Evolutionary conservation across 768 basidiomycete species (phyloP), one percentile per base, ranked within the genome.

Genomic region (Suillus americanus): DNA sequence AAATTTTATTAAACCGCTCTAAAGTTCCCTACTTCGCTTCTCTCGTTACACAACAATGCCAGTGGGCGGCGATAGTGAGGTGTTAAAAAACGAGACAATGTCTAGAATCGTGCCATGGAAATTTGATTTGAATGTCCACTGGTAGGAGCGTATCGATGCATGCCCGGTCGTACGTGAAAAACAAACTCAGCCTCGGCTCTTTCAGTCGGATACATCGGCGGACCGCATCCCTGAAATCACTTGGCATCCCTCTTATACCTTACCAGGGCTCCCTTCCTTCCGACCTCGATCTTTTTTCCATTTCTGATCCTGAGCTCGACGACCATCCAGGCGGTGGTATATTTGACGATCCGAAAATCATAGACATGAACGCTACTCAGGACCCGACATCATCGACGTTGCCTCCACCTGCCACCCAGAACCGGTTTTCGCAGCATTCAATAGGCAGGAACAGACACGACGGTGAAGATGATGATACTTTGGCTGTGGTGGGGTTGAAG

Each of bases 221-320:
- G 20, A 63, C 62, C 23, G 55, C 43, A 18, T 66, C 69, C 28
- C 61, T 66, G 8, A 66, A 59, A 46, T 59, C 70, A 3, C 72
- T 71, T 10, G 40, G 50, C 0, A 64, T 59, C 10, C 68, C 72
- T n/a, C 67, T 74, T 2, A 64, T 74, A 14, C 5, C 67, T 14
- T 6, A 38, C 20, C 48, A 60, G 28, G 59, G 35, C 4, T 41
- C 65, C 1, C 66, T 65, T 12, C 66, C 65, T 9, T 13, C 61
- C 20, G 67, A 64, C 61, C 60, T 51, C 0, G 38, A 48, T 8
- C 62, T 74, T 41, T 64, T 61, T 7, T 67, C 66, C 0, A 33
- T 73, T 3, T 64, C 14, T 33, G 73, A 60, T 2, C 40, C 5
- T 16, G n/a, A 33, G 14, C 10, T 46, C 5, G 35, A 56, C 61